Conservation (phyloP, 2,329 filamentous ascomycete species). For the Colletotrichum sp. region DNA sequence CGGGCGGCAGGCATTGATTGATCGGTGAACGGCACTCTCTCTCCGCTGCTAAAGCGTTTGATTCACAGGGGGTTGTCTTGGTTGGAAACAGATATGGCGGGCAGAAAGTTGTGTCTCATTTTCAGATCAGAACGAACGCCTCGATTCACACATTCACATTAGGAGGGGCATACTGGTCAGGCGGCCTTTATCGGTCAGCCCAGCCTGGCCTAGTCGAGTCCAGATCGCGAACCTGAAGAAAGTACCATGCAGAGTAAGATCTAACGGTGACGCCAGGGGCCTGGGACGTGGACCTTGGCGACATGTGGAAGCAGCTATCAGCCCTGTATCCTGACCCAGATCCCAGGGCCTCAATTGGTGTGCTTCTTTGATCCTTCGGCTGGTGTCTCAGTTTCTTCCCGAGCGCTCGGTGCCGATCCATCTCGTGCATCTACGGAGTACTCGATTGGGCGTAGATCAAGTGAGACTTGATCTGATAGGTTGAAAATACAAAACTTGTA, state of each 20-base stretch:
- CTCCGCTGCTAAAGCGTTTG: neutral
- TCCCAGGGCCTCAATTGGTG: neutral
- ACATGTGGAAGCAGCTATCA: conserved; percentile 4
- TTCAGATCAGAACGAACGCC: neutral
- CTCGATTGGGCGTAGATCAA: neutral
- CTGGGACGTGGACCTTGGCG: neutral
- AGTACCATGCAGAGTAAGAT: conserved; percentile 11
- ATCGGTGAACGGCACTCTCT: neutral
- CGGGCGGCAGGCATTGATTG: neutral
- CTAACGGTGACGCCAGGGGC: conserved; percentile 5
- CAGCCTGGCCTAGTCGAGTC: neutral
- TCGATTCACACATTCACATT: neutral
- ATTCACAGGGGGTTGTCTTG: neutral
- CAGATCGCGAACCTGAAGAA: neutral
- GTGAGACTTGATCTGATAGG: neutral
- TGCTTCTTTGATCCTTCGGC: neutral
- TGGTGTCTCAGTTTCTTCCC: conserved; percentile 5
- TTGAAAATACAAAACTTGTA: neutral
- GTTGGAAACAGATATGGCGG: neutral
- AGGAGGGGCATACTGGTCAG: neutral
- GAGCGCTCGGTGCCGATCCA: neutral
- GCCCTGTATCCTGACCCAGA: conserved; percentile 9
- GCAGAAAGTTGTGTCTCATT: neutral
- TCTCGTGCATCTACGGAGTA: neutral
- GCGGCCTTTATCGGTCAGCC: neutral